Base-by-base conservation (phyloP, 1,284 basidiomycete species). In the Cerioporus squamosus region DNA sequence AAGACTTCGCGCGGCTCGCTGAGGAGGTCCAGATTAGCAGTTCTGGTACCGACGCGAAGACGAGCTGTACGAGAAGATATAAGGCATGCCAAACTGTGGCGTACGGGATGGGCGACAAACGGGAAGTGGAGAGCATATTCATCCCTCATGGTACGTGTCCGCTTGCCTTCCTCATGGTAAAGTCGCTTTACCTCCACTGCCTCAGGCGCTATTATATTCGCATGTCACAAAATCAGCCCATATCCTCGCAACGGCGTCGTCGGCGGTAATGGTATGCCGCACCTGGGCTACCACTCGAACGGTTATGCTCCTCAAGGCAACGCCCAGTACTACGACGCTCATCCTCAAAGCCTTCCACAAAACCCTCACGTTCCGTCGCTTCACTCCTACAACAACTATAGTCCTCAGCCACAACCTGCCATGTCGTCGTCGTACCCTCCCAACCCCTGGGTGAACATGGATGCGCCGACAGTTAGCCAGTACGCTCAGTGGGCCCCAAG, bases 51-150 rank as follows among this genome's bases (percentile, higher is more conserved):
- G 87, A 90, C 68, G 87, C 91, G 43, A 91, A 91, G 75, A 98
- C 96, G 47, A 95, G 89, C 75, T 99, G 96, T 73, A 98, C 95
- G 58, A 85, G 93, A 67, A 83, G 97, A 60, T 97, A 93, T 79
- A 90, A 93, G 70, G 90, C 92, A 45, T 84, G 86, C 66, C 93
- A 95, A 70, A 76, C 77, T 64, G 82, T 88, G 79, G 84, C 86
- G 4, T 75, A 82, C 49, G 75, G 75, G 61, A 79, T 82, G 40
- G 84, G 87, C 59, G 85, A 84, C 47, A 85, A 73, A 68, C 81
- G 77, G 62, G 83, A 89, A 68, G 88, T 97, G 50, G 91, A 94
- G 70, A 94, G 91, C 72, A 91, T 97, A 60, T 94, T 95, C 75
- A 95, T 97, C 73, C 94, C 94, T 63, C 94, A 97, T 82, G 95